A percentile compares a stretch with the other conserved stretches of the same genome.
Conservation (phyloP, 2,329 filamentous ascomycete genomes). For the Drechmeria coniospora region DNA sequence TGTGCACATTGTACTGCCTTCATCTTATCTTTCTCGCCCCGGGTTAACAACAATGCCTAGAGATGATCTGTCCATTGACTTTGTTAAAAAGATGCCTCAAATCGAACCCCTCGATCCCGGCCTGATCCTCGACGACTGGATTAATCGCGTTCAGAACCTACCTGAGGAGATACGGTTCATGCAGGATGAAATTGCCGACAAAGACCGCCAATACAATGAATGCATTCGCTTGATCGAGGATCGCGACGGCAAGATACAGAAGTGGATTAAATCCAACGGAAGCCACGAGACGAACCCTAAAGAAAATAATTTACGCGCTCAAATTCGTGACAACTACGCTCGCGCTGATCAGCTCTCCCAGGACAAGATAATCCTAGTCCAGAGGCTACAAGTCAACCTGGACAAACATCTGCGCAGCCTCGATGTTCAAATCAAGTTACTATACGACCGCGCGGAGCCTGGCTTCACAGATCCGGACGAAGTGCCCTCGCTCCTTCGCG, state of each 20-base stretch:
- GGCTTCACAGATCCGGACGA: conserved; percentile 48
- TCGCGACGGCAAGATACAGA: conserved; percentile 61
- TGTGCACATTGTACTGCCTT: too few relatives aligned
- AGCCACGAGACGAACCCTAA: conserved; percentile 61
- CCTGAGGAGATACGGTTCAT: conserved; percentile 72
- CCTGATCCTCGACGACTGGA: conserved; percentile 65
- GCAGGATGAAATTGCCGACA: conserved; percentile 69
- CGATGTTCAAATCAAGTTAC: conserved; percentile 45
- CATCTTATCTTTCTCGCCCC: too few relatives aligned
- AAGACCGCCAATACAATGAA: conserved; percentile 57
- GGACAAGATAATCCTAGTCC: conserved; percentile 57
- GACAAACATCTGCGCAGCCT: conserved; percentile 49
- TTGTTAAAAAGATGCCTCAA: conserved; percentile 50
- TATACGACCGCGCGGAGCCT: conserved; percentile 45
- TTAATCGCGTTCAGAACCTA: conserved; percentile 59
- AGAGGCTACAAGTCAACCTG: conserved; percentile 44
- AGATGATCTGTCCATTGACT: conserved; percentile 58
- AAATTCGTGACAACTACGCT: conserved; percentile 52
- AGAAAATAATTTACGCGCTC: conserved; percentile 51
- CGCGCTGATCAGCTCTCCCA: conserved; percentile 55
- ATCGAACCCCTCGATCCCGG: conserved; percentile 47
- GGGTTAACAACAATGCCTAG: conserved; percentile 54
- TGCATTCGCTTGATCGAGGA: conserved; percentile 54
- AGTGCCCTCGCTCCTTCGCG: conserved; percentile 45
- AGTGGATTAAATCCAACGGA: conserved; percentile 64